Evolutionary conservation across 2,329 filamentous ascomycete genomes (phyloP), one percentile per base, ranked within the genome.

Genomic region (Aphanoascus verrucosus): DNA sequence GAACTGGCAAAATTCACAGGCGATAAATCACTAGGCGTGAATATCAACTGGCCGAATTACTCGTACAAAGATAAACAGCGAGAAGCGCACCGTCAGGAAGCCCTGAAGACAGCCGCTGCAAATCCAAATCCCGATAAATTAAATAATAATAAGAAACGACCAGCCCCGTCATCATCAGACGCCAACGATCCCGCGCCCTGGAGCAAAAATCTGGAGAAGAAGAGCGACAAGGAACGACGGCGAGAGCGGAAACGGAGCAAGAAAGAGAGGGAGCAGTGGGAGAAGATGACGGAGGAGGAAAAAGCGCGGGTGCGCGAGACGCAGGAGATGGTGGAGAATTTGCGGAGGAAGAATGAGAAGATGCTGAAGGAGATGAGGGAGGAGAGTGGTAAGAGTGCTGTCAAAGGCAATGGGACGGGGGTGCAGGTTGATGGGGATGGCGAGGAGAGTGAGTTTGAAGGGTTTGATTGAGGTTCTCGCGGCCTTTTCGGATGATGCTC

Each of bases 1-100:
- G 93, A 98, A 68, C 72, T 88, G 51, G 85, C 83, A 62, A 79
- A 75, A 0, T 91, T 86, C 74, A 77, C 81, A 11, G 84, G 84
- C 3, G 84, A 88, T 65, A 77, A 78, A 57, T 77, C 72, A 19
- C 71, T 86, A 0, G 77, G 77, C 1, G 72, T 88, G 9, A 58
- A 56, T 1, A 49, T 71, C 3, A 80, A 88, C 65, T 83, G 85
- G 77, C 77, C 83, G 42, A 74, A 69, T 1, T 88, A 82, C 61
- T 72, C 79, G 0, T 91, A 88, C 70, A 82, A 82, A 62, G 86
- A 91, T 61, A 85, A 84, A 64, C 72, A 75, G 17, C 77, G 84
- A 31, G 87, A 91, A 65, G 80, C 81, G 63, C 78, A 78, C 38
- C 76, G 86, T 14, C 73, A 74, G 59, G 76, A 76, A 48, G 78